Base-by-base conservation (phyloP, 2,329 filamentous ascomycete genomes). In the Aspergillus nomiae region DNA sequence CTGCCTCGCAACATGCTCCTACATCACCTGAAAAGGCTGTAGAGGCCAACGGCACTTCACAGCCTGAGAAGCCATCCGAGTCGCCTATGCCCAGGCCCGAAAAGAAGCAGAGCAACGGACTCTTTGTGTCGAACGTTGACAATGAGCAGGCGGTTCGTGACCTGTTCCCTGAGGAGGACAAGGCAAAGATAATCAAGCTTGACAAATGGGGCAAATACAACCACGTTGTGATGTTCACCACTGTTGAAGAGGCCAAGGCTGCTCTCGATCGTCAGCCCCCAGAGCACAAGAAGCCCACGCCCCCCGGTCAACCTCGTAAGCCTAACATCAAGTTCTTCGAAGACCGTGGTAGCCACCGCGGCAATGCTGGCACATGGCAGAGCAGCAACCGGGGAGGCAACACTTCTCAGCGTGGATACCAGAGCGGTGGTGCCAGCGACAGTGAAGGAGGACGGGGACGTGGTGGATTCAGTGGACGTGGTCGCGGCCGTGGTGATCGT, bases 111-210 rank as follows among this genome's bases (percentile, higher is more conserved):
- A 92, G 90, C 69, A 90, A 92, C 71, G 94, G 92, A 56, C 86
- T 99, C 24, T 99, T 97, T 78, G 89, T 99, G 64, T 92, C 91
- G 81, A 94, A 94, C 72, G 89, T 94, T 26, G 91, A 89, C 71
- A 90, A 87, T 59, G 92, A 94, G 68, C 92, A 97, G 36, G 91
- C 94, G 64, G 90, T 92, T 43, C 89, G 90, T 61, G 89, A 92
- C 38, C 84, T 97, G 28, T 94, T 99, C 74, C 84, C 87, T 1
- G 89, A 95, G 14, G 92, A 96, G 71, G 92, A 97, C 74, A 89
- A 88, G 74, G 76, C 86, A 36, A 97, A 96, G 81, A 92, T 97
- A 67, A 78, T 87, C 60, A 90, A 89, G 78, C 84, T 94, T 57
- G 89, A 92, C 53, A 80, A 81, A 68, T 83, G 82, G 72, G 78